Evolutionary conservation across 2,329 filamentous ascomycete species (phyloP).

Genomic region (Claviceps digitariae): DNA sequence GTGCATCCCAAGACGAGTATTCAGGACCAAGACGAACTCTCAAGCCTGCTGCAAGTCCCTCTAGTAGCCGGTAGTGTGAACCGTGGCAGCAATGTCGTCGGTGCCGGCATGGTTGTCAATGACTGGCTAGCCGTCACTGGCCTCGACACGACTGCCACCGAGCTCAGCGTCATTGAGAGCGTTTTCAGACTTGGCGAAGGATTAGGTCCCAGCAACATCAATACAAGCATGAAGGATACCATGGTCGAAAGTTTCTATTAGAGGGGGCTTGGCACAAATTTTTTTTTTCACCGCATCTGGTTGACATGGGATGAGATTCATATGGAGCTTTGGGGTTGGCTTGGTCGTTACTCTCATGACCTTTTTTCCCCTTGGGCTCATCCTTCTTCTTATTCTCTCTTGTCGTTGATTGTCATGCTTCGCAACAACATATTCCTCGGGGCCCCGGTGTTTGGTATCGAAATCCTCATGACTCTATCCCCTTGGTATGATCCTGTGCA

Average conservation of each 20-base stretch:
- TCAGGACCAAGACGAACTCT: constrained; percentile 96
- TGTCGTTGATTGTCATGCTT: neutral
- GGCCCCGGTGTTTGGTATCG: constrained; percentile 6
- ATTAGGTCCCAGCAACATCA: constrained; percentile 62
- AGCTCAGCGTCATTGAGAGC: constrained; percentile 89
- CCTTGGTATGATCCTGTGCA: neutral
- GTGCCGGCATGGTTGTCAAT: constrained; percentile 49
- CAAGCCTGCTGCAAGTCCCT: constrained; percentile 83
- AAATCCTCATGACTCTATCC: neutral
- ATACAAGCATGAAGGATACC: constrained; percentile 82
- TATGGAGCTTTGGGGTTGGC: neutral
- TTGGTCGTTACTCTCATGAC: neutral
- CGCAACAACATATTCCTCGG: neutral
- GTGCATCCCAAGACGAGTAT: constrained; percentile 96
- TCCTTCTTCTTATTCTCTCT: neutral
- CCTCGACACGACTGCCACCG: constrained; percentile 90
- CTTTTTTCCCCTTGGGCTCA: neutral
- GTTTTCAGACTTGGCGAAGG: constrained; percentile 93
- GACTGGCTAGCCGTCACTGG: constrained; percentile 95
- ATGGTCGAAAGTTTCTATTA: constrained; percentile 99
- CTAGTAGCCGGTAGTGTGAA: constrained; percentile 92
- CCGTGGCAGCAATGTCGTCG: constrained; percentile 85
- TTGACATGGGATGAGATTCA: neutral
- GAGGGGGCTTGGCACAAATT: constrained; percentile 12
- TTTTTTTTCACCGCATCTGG: constrained; percentile 6